Evolutionary conservation across 2,329 filamentous ascomycete species (phyloP), one percentile per base, ranked within the genome.

Genomic region (Magnaporthales sp.): DNA sequence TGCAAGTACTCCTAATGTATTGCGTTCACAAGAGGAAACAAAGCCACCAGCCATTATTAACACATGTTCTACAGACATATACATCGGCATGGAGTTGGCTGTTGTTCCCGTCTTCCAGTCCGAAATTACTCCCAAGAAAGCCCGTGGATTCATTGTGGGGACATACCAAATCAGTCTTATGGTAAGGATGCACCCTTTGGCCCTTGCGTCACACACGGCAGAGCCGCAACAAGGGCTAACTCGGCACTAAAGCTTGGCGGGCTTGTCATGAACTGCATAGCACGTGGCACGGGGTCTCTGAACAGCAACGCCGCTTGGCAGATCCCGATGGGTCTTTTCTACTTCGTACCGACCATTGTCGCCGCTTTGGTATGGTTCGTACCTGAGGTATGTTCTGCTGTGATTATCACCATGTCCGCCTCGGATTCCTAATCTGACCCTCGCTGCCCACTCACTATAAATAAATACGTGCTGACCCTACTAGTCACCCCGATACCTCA

Each of bases 1-100:
- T 78, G 61, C 67, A 32, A 38, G 65, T 32, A 31, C 9, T n/a
- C n/a, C n/a, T n/a, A n/a, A n/a, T n/a, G n/a, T n/a, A n/a, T n/a
- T n/a, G n/a, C n/a, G n/a, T n/a, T n/a, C n/a, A n/a, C n/a, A n/a
- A n/a, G n/a, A n/a, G n/a, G n/a, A n/a, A n/a, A 46, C 66, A 1
- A 11, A 24, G 11, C 24, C 54, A 26, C 31, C 38, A 10, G 31
- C 22, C 1, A 27, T 6, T 2, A 22, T 15, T 31, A 13, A 8
- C 30, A 19, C 29, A 26, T 32, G 11, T n/a, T 38, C 32, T 32
- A 24, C 29, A 68, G 66, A 78, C 64, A 65, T 76, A 24, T 79
- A 79, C 63, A 71, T 78, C 51, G 78, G 77, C 19, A 79, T 78
- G 73, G 77, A 79, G 67, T 71, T 79, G 10, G 73, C 78, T 0